Base-by-base conservation (phyloP, 495 filamentous ascomycete species). In the Daldinia vernicosa region DNA sequence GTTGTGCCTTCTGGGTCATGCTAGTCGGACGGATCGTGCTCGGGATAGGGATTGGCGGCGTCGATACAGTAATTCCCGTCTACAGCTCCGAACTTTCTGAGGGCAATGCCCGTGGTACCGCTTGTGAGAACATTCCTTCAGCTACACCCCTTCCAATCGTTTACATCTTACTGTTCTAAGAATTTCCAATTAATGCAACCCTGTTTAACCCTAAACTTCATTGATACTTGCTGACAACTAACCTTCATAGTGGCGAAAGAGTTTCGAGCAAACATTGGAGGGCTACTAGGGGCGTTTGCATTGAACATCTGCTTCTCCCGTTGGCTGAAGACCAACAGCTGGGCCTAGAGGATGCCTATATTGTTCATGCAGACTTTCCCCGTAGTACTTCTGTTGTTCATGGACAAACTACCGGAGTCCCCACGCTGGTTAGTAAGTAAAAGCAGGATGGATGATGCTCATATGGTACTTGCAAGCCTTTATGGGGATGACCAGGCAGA, bases 221-320 rank as follows among this genome's bases (percentile, higher is more conserved):
- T 24, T 57, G 22, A 3, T 12, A 26, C 3, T 17, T 57, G 15
- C 56, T 60, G 27, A 60, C 32, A 3, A 54, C 4, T 4, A 11
- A 24, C 28, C 0, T 60, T 27, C 22, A 33, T 7, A 72, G 69
- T 88, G 63, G 84, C 85, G 1, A 80, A 88, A 63, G 85, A 88
- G 63, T 88, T 88, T 62, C 87, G 87, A 63, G 83, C 80, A 59
- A 89, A 89, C 60, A 88, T 89, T 69, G 84, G 86, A 57, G 85
- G 87, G 19, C 72, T 89, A 4, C 77, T 86, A 50, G 81, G 85
- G 82, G 87, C 88, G 86, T 61, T 76, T 71, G 0, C 83, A 83
- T 52, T 65, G 81, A 6, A 72, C 57, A 4, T 75, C 82, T 40
- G 83, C 81, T 39, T 35, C 71, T n/a, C 43, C 9, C 17, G 2